Evolutionary conservation across 768 basidiomycete species (phyloP).

Genomic region (Xanthoconium purpureum): DNA sequence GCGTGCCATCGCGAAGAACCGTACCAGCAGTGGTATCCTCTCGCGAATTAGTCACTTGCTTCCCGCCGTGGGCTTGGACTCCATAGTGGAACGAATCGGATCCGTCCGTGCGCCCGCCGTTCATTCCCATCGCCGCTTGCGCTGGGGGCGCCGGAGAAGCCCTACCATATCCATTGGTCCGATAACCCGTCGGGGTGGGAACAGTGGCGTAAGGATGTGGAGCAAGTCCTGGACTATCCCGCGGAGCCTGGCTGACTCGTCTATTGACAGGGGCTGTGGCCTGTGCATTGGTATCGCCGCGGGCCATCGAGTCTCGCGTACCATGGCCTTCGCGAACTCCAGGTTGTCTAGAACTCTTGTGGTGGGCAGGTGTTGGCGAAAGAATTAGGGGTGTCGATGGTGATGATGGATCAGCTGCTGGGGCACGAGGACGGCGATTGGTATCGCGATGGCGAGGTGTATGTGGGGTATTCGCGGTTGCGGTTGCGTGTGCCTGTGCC

Average conservation of each 20-base stretch:
- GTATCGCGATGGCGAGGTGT: conserved; percentile 53
- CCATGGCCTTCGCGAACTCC: conserved; percentile 45
- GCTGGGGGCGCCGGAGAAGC: conserved; percentile 45
- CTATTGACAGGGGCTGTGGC: conserved; percentile 64
- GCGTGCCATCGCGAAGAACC: conserved; percentile 32
- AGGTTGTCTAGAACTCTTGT: conserved; percentile 54
- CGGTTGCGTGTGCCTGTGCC: conserved; percentile 53
- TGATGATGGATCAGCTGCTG: conserved; percentile 52
- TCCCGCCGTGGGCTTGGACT: conserved; percentile 43
- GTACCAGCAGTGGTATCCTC: conserved; percentile 51
- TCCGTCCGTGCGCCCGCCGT: conserved; percentile 46
- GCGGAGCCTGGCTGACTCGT: conserved; percentile 63
- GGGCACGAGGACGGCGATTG: conserved; percentile 47
- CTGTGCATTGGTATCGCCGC: conserved; percentile 56
- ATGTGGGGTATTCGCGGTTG: conserved; percentile 54
- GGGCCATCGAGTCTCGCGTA: conserved; percentile 45
- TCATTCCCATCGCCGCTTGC: conserved; percentile 35
- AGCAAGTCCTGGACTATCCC: conserved; percentile 45
- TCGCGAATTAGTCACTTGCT: conserved; percentile 49
- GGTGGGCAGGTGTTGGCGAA: conserved; percentile 62
- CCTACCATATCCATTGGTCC: conserved; percentile 52
- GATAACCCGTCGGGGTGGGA: conserved; percentile 56
- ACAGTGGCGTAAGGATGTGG: conserved; percentile 74
- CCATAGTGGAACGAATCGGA: conserved; percentile 72
- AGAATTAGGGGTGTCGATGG: conserved; percentile 59